Conservation (phyloP, 108 stramenopile genomes). For the Nitzschia sp. region DNA sequence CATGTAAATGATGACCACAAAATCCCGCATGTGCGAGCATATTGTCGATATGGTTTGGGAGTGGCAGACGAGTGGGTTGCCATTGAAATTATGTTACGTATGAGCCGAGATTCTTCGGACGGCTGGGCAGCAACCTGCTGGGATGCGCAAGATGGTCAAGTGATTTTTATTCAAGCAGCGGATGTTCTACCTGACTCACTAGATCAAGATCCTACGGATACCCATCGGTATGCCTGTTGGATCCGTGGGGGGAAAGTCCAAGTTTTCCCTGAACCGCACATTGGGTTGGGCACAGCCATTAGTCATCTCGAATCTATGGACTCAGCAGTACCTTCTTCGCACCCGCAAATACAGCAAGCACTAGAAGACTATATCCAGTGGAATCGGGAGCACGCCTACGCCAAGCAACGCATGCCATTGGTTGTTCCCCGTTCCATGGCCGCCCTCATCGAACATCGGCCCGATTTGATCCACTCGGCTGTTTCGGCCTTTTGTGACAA, state of each 20-base stretch:
- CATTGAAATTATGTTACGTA: conserved; percentile 39
- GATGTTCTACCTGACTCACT: conserved; percentile 66
- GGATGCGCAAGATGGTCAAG: conserved; percentile 74
- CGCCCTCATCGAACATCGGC: conserved; percentile 28
- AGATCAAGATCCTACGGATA: conserved; percentile 58
- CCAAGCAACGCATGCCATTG: conserved; percentile 30
- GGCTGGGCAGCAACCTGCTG: conserved; percentile 54
- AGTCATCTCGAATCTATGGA: background rate
- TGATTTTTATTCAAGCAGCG: conserved; percentile 72
- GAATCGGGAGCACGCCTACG: conserved; percentile 16
- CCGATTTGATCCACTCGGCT: conserved; percentile 37
- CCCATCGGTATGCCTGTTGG: conserved; percentile 60
- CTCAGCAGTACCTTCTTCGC: conserved; percentile 1
- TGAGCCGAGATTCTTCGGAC: conserved; percentile 36
- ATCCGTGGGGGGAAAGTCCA: conserved; percentile 56
- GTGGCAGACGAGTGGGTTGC: conserved; percentile 63
- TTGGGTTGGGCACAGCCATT: conserved; percentile 14
- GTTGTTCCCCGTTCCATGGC: conserved; percentile 41
- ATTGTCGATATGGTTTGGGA: conserved; percentile 56
- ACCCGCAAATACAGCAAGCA: conserved; percentile 41
- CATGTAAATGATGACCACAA: conserved; percentile 24
- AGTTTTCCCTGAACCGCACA: conserved; percentile 39
- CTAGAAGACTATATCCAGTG: conserved; percentile 40
- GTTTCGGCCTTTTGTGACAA: conserved; percentile 36
- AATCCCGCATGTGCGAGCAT: conserved; percentile 67